Evolutionary conservation across 2,329 filamentous ascomycete genomes (phyloP).

Genomic region (Botrytis aclada): DNA sequence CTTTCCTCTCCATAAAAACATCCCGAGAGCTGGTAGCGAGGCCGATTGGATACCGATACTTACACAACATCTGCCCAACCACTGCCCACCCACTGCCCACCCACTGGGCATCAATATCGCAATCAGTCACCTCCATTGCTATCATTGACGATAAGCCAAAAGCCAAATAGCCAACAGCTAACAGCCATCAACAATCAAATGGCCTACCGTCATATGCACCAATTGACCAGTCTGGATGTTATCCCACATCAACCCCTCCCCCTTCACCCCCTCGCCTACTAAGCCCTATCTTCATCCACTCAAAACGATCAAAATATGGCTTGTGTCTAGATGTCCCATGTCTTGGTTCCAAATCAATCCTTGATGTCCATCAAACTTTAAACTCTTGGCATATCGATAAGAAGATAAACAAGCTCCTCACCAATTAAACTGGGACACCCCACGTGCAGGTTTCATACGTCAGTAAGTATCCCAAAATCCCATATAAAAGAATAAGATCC

Average conservation of each 20-base stretch:
- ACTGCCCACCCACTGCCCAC: background rate
- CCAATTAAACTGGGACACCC: background rate
- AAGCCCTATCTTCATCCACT: conserved; percentile 13
- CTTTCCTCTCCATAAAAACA: background rate
- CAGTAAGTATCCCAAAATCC: background rate
- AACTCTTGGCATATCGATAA: conserved; percentile 17
- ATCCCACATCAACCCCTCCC: background rate
- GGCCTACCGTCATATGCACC: background rate
- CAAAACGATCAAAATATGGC: background rate
- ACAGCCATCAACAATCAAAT: background rate
- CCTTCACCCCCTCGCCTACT: conserved; percentile 7
- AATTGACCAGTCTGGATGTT: background rate
- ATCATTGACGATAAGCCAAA: background rate
- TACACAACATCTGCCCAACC: background rate
- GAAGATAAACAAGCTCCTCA: conserved; percentile 12
- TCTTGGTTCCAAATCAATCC: background rate
- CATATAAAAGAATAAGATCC: conserved; percentile 11
- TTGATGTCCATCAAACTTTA: background rate
- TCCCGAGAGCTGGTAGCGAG: background rate
- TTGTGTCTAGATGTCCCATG: background rate
- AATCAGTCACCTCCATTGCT: background rate
- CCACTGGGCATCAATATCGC: background rate
- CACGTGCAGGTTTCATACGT: conserved; percentile 17
- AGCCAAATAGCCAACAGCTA: background rate
- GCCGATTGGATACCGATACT: background rate